phyloP scores from a whole-genome alignment of 2,329 filamentous ascomycete species.

The Graphilbum fragrans region DNA sequence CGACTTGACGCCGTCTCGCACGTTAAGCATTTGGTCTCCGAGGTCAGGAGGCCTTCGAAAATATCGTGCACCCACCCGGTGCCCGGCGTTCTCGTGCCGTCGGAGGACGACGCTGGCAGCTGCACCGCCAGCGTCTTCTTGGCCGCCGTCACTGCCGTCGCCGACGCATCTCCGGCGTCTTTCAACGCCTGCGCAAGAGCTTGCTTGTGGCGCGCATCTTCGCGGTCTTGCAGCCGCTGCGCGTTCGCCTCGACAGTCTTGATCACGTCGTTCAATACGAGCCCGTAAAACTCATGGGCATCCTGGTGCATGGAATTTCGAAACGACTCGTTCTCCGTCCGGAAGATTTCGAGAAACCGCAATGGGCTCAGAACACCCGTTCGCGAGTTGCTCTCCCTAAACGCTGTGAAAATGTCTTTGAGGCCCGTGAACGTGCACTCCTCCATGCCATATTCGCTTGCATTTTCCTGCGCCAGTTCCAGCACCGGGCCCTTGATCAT shows the following conservation, averaged over 20 bases:
- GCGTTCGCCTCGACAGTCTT: constrained; percentile 80
- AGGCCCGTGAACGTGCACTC: constrained; percentile 90
- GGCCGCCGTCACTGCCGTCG: not conserved
- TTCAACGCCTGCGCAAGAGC: constrained; percentile 40
- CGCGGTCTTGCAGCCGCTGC: constrained; percentile 35
- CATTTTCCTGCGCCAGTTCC: constrained; percentile 72
- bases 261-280: constrained; percentile 92
- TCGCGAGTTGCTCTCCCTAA: constrained; percentile 68
- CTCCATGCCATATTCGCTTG: constrained; percentile 75
- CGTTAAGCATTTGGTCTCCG: constrained; percentile 90
- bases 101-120: constrained; percentile 10
- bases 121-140: not conserved
- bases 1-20: constrained; percentile 92
- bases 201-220: constrained; percentile 17
- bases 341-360: constrained; percentile 86
- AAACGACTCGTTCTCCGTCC: constrained; percentile 94
- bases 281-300: constrained; percentile 90
- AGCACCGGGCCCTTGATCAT: constrained; percentile 79
- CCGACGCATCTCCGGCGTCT: constrained; percentile 26
- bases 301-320: constrained; percentile 96
- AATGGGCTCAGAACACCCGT: constrained; percentile 87
- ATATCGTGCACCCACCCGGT: constrained; percentile 93
- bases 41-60: constrained; percentile 88
- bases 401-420: constrained; percentile 89
- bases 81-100: constrained; percentile 43